Conservation (phyloP, 2,329 filamentous ascomycete species). For the Dothideomycetes sp. region DNA sequence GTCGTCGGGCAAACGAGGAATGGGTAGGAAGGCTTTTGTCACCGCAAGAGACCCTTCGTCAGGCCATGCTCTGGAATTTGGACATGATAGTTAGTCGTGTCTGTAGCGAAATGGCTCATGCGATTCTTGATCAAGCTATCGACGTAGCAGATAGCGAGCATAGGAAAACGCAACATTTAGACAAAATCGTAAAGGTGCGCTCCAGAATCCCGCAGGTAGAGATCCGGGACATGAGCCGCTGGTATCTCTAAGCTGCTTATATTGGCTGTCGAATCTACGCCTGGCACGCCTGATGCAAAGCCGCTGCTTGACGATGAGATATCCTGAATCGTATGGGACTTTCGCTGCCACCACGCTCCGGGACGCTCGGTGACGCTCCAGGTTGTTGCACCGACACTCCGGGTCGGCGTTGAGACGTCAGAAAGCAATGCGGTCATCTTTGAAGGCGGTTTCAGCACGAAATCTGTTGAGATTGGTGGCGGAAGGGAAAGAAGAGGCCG, state of each 20-base stretch:
- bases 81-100: neutral
- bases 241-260: too few species aligned
- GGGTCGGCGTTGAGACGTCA: too few species aligned
- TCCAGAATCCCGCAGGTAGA: too few species aligned
- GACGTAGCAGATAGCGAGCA: constrained; percentile 1
- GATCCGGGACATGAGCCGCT: too few species aligned
- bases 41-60: neutral
- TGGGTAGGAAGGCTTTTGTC: neutral
- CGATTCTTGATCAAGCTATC: neutral
- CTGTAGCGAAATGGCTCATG: constrained; percentile 1
- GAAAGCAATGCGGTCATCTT: neutral
- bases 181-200: too few species aligned
- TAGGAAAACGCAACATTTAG: neutral
- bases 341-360: too few species aligned
- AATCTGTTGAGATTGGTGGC: neutral
- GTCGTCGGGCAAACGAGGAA: neutral
- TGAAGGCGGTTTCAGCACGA: neutral
- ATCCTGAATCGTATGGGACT: too few species aligned
- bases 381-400: too few species aligned
- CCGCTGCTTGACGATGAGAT: too few species aligned
- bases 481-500: neutral
- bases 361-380: too few species aligned
- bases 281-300: too few species aligned
- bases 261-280: too few species aligned
- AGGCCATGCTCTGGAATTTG: neutral